Percentiles rank a stretch among this genome's conserved stretches.
Evolutionary conservation across 306 rosid species (phyloP).

Genomic region (Inga leiocalycina): DNA sequence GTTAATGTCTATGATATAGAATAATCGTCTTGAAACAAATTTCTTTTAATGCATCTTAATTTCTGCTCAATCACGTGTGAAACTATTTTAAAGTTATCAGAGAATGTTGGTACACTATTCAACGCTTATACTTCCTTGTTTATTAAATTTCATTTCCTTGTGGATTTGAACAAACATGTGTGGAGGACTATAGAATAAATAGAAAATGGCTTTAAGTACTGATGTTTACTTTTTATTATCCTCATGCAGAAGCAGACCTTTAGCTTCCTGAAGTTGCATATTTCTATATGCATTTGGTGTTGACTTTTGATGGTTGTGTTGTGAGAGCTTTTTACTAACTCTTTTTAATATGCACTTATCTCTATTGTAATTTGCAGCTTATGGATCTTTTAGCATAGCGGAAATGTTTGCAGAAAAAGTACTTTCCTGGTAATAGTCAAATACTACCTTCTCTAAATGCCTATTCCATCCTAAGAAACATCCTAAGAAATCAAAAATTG

Average conservation of each 20-base stretch:
- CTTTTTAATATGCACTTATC: not conserved
- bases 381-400: constrained; percentile 63
- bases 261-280: not conserved
- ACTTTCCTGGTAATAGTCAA: constrained; percentile 50
- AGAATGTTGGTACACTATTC: not conserved
- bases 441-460: not conserved
- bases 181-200: constrained; percentile 1
- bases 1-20: constrained; percentile 6
- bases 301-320: constrained; percentile 12
- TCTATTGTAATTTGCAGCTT: constrained; percentile 49
- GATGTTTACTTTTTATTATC: constrained; percentile 3
- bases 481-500: not conserved
- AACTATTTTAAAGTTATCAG: not conserved
- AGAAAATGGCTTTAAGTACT: not conserved
- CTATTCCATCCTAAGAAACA: not conserved
- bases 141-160: not conserved
- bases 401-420: constrained; percentile 52
- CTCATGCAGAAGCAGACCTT: not conserved
- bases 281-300: not conserved
- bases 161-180: not conserved
- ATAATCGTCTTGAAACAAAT: not conserved
- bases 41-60: not conserved
- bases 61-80: not conserved
- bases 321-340: constrained; percentile 8
- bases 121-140: not conserved